Evolutionary conservation across 2,329 filamentous ascomycete species (phyloP), one percentile per base, ranked within the genome.

Genomic region (Botrytis fragariae): DNA sequence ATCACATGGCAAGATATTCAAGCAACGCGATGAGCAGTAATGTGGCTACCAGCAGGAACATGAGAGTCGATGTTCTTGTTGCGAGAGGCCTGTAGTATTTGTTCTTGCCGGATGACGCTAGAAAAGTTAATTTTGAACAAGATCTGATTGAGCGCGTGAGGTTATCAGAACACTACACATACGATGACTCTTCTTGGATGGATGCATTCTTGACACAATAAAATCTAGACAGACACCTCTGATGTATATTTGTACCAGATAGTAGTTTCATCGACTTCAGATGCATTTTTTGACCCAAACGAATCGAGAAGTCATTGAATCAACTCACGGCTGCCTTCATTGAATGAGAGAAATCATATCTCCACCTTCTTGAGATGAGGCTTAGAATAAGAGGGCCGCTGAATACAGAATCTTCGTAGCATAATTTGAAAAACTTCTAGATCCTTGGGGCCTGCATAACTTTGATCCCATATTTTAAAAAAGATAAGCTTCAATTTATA

Each of bases 1-100:
- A 70, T 70, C 20, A 70, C 20, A 70, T 45, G 39, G 16, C 39
- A 70, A 22, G 54, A 44, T 61, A 70, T 35, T 70, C 54, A 8
- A 70, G 39, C 39, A 70, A 2, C n/a, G 29, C n/a, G 8, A 61
- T 61, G n/a, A 70, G n/a, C 7, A 70, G 20, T 7, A 70, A 45
- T 12, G 39, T 61, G 16, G 32, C 32, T 6, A 35, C 22, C 3
- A 70, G n/a, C 18, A 70, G 32, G 16, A 32, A 16, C 14, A 20
- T 14, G 16, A 61, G 37, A 45, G 29, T 44, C 44, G 7, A 29
- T 9, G 39, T 70, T 45, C 37, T 70, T 37, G 51, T 32, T 3
- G 29, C 39, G 39, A 14, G 12, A 35, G 54, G 68, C n/a, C 25
- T 45, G 25, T 70, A 70, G 29, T 70, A 70, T 35, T 32, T 44